A percentile compares a stretch with the other conserved stretches of the same genome.
These are phyloP conservation scores for Emydomyces testavorans DNA, from an alignment of 2,329 filamentous ascomycete genomes.

Conservation along the genomic window DNA sequence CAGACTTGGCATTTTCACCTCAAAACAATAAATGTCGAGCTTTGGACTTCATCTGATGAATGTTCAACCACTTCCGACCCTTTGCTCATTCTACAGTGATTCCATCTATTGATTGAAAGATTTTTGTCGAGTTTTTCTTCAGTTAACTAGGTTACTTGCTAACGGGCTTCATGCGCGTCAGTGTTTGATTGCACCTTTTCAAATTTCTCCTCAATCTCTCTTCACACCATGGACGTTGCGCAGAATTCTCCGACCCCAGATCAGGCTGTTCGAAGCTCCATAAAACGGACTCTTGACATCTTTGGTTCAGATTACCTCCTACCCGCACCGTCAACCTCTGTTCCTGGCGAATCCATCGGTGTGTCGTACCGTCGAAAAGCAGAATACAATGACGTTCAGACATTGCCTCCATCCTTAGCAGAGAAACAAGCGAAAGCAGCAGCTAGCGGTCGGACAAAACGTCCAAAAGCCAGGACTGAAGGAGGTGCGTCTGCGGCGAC, in stretches of 20 bases:
- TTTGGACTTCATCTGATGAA: background rate
- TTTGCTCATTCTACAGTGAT: background rate
- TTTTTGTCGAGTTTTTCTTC: background rate
- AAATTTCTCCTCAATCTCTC: background rate
- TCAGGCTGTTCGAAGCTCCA: slow-evolving; percentile 32
- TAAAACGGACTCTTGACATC: slow-evolving; percentile 38
- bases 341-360: slow-evolving; percentile 32
- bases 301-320: slow-evolving; percentile 39
- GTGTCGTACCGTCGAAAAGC: slow-evolving; percentile 37
- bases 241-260: slow-evolving; percentile 17
- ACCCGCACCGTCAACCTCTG: slow-evolving; percentile 34
- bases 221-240: slow-evolving; percentile 13
- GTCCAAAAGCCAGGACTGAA: slow-evolving; percentile 44
- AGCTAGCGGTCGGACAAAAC: slow-evolving; percentile 52
- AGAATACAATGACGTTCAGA: slow-evolving; percentile 69
- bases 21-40: background rate
- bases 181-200: background rate
- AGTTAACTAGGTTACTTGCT: background rate
- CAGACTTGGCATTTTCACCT: background rate
- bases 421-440: slow-evolving; percentile 61
- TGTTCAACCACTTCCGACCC: no score
- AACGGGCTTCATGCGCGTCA: background rate
- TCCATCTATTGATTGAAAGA: background rate
- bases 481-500: slow-evolving; percentile 48
- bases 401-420: slow-evolving; percentile 64